phyloP scores from a whole-genome alignment of 2,329 filamentous ascomycete species.

The Fusarium abutilonis region DNA sequence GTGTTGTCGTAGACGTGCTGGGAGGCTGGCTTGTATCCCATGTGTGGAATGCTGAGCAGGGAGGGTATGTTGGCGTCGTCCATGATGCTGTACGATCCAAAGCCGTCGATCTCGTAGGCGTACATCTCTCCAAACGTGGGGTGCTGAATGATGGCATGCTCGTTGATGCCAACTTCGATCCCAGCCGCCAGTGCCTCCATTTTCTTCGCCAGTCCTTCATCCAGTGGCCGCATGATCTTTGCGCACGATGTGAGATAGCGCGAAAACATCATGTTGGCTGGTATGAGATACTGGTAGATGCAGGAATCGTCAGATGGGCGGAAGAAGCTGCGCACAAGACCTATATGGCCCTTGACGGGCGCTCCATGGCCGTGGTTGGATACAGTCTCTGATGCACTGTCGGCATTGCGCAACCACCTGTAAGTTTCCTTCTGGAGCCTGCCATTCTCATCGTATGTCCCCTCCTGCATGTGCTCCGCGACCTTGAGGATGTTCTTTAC shows the following conservation, averaged over 20 bases:
- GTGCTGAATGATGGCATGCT: constrained; percentile 73
- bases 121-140: constrained; percentile 72
- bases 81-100: constrained; percentile 69
- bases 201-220: constrained; percentile 61
- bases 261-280: constrained; percentile 87
- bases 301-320: constrained; percentile 90
- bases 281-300: constrained; percentile 86
- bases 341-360: constrained; percentile 80
- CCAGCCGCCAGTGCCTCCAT: constrained; percentile 66
- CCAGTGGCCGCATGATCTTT: constrained; percentile 57
- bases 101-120: constrained; percentile 76
- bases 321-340: constrained; percentile 87
- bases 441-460: constrained; percentile 75
- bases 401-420: constrained; percentile 79
- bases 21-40: constrained; percentile 67
- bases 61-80: constrained; percentile 73
- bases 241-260: constrained; percentile 65
- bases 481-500: constrained; percentile 75
- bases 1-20: constrained; percentile 76
- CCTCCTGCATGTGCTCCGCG: constrained; percentile 74
- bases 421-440: constrained; percentile 70
- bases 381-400: constrained; percentile 81
- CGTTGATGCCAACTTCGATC: constrained; percentile 73
- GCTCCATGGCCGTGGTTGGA: constrained; percentile 80
- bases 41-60: constrained; percentile 68